Conservation (phyloP, 306 rosid genomes). For the Trichosanthes cucumerina region DNA sequence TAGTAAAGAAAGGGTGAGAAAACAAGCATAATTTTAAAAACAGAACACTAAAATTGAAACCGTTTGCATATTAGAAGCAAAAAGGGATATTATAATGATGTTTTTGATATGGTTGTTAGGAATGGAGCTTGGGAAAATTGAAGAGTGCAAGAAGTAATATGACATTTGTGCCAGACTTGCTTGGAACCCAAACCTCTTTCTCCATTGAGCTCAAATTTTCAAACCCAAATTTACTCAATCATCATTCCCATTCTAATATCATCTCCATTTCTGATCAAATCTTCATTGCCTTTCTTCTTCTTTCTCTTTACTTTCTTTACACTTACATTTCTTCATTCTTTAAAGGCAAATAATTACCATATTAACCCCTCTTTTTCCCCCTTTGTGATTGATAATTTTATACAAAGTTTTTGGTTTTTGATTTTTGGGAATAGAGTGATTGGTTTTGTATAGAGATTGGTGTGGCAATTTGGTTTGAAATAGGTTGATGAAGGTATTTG, state of each 20-base stretch:
- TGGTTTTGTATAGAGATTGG: background rate
- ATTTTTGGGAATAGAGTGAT: background rate
- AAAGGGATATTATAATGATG: background rate
- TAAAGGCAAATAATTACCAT: background rate
- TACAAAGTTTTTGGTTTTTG: background rate
- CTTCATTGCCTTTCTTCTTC: slow-evolving; percentile 27
- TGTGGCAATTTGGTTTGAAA: background rate
- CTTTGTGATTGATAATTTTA: background rate
- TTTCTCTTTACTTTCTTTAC: slow-evolving; percentile 33
- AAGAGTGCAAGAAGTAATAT: slow-evolving; percentile 43
- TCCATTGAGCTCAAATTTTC: slow-evolving; percentile 46
- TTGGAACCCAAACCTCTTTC: slow-evolving; percentile 28
- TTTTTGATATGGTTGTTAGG: slow-evolving; percentile 25
- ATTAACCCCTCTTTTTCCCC: background rate
- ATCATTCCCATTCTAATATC: slow-evolving; percentile 11
- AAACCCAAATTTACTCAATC: slow-evolving; percentile 18
- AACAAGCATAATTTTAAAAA: no score
- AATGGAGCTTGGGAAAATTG: slow-evolving; percentile 38
- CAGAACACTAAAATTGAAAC: no score
- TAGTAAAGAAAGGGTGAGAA: no score
- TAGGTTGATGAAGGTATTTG: background rate
- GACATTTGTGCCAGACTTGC: slow-evolving; percentile 36
- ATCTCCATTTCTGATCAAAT: slow-evolving; percentile 54
- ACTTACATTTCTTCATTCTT: slow-evolving; percentile 25
- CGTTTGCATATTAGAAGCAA: background rate